phyloP scores from a whole-genome alignment of 2,329 filamentous ascomycete genomes.

The Cladorrhinum sp. region DNA sequence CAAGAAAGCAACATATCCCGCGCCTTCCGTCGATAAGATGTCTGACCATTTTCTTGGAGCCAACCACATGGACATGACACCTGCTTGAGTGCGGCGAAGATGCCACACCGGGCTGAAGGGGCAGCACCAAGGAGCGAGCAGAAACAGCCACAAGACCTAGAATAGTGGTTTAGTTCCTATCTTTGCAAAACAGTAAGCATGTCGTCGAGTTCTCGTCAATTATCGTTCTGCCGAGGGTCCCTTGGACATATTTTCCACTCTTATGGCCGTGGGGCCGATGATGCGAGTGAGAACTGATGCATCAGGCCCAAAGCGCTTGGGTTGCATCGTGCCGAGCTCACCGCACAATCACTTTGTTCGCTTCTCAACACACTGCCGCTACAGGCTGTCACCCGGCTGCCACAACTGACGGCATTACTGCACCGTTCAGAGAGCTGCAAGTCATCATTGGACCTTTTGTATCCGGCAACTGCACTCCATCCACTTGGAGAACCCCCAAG shows the following conservation, averaged over 20 bases:
- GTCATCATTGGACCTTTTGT: constrained; percentile 8
- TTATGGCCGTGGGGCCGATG: neutral
- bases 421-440: constrained; percentile 12
- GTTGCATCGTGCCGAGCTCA: constrained; percentile 11
- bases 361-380: neutral
- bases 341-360: neutral
- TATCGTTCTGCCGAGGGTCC: neutral
- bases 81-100: constrained; percentile 6
- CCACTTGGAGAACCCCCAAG: too few species aligned
- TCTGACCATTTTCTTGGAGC: neutral
- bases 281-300: neutral
- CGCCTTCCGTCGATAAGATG: constrained; percentile 8
- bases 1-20: constrained; percentile 1
- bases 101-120: neutral
- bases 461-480: neutral
- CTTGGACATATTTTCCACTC: neutral
- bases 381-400: neutral
- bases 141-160: constrained; percentile 4
- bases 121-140: neutral
- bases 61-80: neutral
- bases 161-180: neutral
- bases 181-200: neutral
- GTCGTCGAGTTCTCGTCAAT: neutral
- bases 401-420: neutral
- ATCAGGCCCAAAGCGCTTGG: constrained; percentile 6